Conservation (phyloP, 345 rosid species). For the Camelina neglecta region DNA sequence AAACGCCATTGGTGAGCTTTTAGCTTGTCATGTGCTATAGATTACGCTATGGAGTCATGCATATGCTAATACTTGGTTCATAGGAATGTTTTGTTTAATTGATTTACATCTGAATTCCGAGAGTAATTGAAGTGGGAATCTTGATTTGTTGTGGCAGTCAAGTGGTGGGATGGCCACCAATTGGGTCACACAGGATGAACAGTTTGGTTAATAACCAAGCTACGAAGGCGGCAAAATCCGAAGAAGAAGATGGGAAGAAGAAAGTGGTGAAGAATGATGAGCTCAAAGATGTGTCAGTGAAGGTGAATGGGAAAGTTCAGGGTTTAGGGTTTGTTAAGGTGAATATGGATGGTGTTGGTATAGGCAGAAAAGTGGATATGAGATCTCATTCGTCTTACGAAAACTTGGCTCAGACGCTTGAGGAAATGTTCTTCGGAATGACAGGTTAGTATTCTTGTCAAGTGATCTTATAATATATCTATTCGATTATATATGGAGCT, state of each 20-base stretch:
- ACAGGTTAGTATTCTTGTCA: slow-evolving; percentile 9
- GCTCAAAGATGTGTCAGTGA: slow-evolving; percentile 54
- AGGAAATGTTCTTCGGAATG: slow-evolving; percentile 75
- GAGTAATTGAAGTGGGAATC: background rate
- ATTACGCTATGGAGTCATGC: background rate
- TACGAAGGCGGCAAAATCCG: slow-evolving; percentile 57
- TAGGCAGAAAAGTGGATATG: slow-evolving; percentile 91
- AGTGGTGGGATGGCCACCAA: slow-evolving; percentile 96
- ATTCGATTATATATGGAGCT: background rate
- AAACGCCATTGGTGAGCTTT: background rate
- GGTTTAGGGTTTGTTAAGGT: slow-evolving; percentile 76
- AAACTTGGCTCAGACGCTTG: slow-evolving; percentile 70
- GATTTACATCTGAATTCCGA: slow-evolving; percentile 1
- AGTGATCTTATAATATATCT: background rate
- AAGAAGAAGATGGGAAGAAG: slow-evolving; percentile 40
- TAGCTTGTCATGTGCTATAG: background rate
- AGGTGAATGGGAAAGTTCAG: slow-evolving; percentile 54
- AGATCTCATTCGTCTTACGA: slow-evolving; percentile 73
- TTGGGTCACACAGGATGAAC: slow-evolving; percentile 77
- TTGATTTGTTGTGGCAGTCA: slow-evolving; percentile 59
- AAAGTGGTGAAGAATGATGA: slow-evolving; percentile 46
- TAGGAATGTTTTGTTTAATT: slow-evolving; percentile 9
- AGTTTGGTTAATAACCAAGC: slow-evolving; percentile 66
- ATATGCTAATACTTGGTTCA: slow-evolving; percentile 8
- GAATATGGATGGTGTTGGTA: slow-evolving; percentile 85